These are phyloP conservation scores for Pythium insidiosum DNA, from an alignment of 352 stramenopile species.

Conservation along the genomic window DNA sequence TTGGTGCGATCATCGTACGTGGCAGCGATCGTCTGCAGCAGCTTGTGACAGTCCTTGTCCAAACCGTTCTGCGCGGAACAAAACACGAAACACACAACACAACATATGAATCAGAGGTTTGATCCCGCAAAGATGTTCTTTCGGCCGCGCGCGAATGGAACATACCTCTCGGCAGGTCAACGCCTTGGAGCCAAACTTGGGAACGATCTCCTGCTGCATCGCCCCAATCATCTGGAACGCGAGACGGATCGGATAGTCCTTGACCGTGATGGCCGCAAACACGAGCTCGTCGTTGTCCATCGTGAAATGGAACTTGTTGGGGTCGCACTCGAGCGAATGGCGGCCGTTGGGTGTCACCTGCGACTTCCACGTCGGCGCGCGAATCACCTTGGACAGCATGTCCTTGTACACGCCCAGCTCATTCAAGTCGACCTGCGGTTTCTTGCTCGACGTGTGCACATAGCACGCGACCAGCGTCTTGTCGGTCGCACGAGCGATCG, in stretches of 20 bases:
- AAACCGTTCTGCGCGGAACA: conserved; percentile 37
- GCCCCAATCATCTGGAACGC: conserved; percentile 77
- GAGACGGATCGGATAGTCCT: conserved; percentile 76
- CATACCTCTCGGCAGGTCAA: conserved; percentile 68
- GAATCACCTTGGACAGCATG: conserved; percentile 79
- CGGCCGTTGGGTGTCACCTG: conserved; percentile 80
- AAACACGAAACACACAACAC: no score
- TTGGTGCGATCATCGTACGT: conserved; percentile 84
- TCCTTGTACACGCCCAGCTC: conserved; percentile 65
- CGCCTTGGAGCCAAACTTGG: conserved; percentile 67
- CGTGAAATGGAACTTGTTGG: conserved; percentile 86
- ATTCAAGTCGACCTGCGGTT: conserved; percentile 36
- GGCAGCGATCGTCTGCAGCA: conserved; percentile 42
- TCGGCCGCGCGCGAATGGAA: no score
- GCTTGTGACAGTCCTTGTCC: conserved; percentile 71
- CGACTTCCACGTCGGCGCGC: conserved; percentile 76
- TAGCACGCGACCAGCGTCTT: conserved; percentile 78
- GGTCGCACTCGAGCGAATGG: conserved; percentile 81
- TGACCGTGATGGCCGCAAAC: conserved; percentile 69
- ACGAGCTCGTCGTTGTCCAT: conserved; percentile 87
- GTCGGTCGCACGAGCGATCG: conserved; percentile 70
- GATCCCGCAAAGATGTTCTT: no score
- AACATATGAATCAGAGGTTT: no score
- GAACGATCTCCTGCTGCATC: conserved; percentile 70
- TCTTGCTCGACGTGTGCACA: conserved; percentile 45